Base-by-base conservation (phyloP, 2,329 filamentous ascomycete species). In the Penicillium sp. region DNA sequence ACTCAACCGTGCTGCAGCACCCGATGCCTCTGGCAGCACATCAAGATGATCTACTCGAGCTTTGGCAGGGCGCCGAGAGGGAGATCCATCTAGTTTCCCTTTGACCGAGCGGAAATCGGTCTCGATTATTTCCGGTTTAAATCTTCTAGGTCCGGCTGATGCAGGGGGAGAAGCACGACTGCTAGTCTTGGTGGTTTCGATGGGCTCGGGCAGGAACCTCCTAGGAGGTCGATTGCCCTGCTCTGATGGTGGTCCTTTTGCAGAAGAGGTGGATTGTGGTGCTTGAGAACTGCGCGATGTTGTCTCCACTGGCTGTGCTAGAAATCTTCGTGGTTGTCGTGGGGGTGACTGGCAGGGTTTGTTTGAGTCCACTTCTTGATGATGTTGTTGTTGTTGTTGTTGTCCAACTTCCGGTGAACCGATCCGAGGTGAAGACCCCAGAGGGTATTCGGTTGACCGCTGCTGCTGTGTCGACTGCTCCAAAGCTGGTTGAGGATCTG, bases 171-270 rank as follows among this genome's bases (percentile, higher is more conserved):
- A 33, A 27, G 56, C 55, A 60, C 44, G 67, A 64, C 64, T 78
- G 77, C 63, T 84, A 76, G 66, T 78, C 81, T 40, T 83, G 81
- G 82, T 86, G 7, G 88, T 91, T 70, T 91, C 89, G 58, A 91
- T 83, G 13, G 87, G 67, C 24, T 68, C 58, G 5, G 66, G 65
- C n/a, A 63, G 45, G 41, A 70, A 67, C 39, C 59, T 62, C 45
- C 62, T 60, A 17, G 47, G 34, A 13, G 52, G 44, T 26, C 29
- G 42, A 20, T 34, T 26, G 36, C 44, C 36, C 4, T 13, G 42
- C 17, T 33, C 24, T 27, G 24, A 10, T 27, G 24, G 24, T 30
- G 13, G 27, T 36, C 10, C 34, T 21, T 23, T 10, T 33, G 39
- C 17, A 13, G 33, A 23, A 10, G 40, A 20, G 18, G 27, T 23